phyloP scores from a whole-genome alignment of 1,284 basidiomycete genomes.

The Filobasidium uniguttulatum region DNA sequence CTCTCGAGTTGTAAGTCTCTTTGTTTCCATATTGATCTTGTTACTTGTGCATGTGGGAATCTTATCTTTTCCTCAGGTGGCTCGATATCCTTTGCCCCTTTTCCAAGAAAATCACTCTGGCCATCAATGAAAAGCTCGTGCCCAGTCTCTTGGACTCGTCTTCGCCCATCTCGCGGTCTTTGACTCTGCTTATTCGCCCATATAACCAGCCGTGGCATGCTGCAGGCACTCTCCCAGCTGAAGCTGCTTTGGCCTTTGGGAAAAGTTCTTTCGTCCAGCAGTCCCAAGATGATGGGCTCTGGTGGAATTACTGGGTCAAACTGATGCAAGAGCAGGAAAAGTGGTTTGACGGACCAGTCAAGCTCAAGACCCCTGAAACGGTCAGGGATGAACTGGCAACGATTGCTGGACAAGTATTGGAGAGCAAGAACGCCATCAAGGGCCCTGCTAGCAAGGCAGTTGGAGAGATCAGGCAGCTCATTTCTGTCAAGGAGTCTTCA shows the following conservation, averaged over 20 bases:
- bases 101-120: constrained; percentile 37
- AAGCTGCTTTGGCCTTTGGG: constrained; percentile 65
- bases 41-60: not conserved
- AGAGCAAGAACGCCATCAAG: constrained; percentile 10
- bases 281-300: constrained; percentile 33
- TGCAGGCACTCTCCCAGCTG: constrained; percentile 54
- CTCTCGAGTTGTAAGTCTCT: constrained; percentile 57
- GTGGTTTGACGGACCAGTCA: constrained; percentile 64
- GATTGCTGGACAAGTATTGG: constrained; percentile 30
- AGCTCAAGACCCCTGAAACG: constrained; percentile 55
- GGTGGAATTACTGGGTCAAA: constrained; percentile 58
- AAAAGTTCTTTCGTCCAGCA: constrained; percentile 22
- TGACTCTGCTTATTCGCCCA: constrained; percentile 3
- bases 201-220: constrained; percentile 55
- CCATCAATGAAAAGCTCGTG: constrained; percentile 33
- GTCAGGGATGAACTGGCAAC: constrained; percentile 59
- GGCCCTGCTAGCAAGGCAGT: constrained; percentile 23
- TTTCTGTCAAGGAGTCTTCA: constrained; percentile 19
- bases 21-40: not conserved
- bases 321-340: constrained; percentile 61
- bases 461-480: constrained; percentile 24
- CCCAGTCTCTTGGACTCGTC: constrained; percentile 27
- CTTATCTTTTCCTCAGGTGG: constrained; percentile 22
- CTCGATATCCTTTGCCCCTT: constrained; percentile 76
- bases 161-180: constrained; percentile 20